Evolutionary conservation across 129 eudicot genomes (phyloP), one percentile per base, ranked within the genome.

Genomic region (Flaveria trinervia): DNA sequence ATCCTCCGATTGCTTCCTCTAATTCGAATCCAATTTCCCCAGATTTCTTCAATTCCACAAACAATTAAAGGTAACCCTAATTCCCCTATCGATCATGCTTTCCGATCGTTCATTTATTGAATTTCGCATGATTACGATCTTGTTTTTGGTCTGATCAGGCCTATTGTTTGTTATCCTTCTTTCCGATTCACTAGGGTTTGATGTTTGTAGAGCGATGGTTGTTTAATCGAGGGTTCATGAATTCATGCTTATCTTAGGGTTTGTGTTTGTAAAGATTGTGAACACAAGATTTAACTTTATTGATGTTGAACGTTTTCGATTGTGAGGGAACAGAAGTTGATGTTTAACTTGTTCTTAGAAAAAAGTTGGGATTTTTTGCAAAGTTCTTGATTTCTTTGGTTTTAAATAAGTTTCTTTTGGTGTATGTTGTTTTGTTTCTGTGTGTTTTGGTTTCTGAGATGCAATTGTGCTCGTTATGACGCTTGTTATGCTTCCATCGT

Each of bases 1-100:
- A 77, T 36, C 72, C 18, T 41, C 71, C 71, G 71, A 78, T 78
- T 70, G 77, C 82, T 51, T 78, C 82, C 26, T 77, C 81, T 14
- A 52, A 76, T 50, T 72, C 28, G 33, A 65, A 51, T 18, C 70
- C 16, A 13, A 54, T 39, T 51, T 65, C 39, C 39, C 39, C 57
- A 8, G 30, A 77, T 68, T 56, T 69, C 73, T 68, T 44, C 70
- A 44, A 15, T 39, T 77, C 44, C 50, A 5, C 69, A 1, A 48
- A 7, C 0, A 30, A 76, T 9, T 0, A 52, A 66, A 78, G 81
- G 81, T 78, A 69, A 69, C 76, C 81, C 76, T 77, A 77, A 77
- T 41, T 18, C 7, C 48, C 45, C 16, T 3, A 76, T 65, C 50
- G 33, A 20, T 36, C 4, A 36, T 36, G 41, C 8, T 5, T 25